A percentile compares a stretch with the other conserved stretches of the same genome.
Evolutionary conservation across 2,329 filamentous ascomycete genomes (phyloP).

Genomic region (Xylaria sp.): DNA sequence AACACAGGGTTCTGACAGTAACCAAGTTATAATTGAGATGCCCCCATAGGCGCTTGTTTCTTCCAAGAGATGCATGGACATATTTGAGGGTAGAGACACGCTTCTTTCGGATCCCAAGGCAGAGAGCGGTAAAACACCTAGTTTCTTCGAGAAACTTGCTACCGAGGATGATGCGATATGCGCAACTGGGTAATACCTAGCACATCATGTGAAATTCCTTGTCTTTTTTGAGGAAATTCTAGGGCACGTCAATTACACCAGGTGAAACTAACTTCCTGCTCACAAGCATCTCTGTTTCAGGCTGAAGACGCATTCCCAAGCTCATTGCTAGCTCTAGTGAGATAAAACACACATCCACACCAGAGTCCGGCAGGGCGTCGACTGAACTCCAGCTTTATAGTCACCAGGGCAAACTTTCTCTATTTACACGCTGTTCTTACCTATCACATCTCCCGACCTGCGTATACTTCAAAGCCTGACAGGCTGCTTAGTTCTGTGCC

Average conservation of each 20-base stretch:
- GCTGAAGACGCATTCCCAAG: background rate
- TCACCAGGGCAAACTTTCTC: too few species aligned
- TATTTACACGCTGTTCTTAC: too few species aligned
- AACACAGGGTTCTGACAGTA: too few species aligned
- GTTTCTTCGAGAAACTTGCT: slow-evolving; percentile 13
- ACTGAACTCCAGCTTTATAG: too few species aligned
- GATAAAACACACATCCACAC: slow-evolving; percentile 14
- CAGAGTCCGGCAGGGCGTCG: slow-evolving; percentile 3
- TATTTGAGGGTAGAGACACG: background rate
- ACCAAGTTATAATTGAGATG: background rate
- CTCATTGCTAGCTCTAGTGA: background rate
- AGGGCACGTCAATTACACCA: background rate
- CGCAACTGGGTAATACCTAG: slow-evolving; percentile 8
- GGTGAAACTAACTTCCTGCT: background rate
- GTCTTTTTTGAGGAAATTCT: slow-evolving; percentile 4
- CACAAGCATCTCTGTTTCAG: background rate
- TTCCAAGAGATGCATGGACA: background rate
- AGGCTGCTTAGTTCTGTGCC: too few species aligned
- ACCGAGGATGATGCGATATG: slow-evolving; percentile 9
- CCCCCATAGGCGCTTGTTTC: slow-evolving; percentile 1
- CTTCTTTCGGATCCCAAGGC: slow-evolving; percentile 1
- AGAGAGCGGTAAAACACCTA: background rate
- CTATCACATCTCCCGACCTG: too few species aligned
- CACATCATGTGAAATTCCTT: background rate
- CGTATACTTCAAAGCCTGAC: too few species aligned